Conservation (phyloP, 2,329 filamentous ascomycete species). For the Hypoxylon sp. region DNA sequence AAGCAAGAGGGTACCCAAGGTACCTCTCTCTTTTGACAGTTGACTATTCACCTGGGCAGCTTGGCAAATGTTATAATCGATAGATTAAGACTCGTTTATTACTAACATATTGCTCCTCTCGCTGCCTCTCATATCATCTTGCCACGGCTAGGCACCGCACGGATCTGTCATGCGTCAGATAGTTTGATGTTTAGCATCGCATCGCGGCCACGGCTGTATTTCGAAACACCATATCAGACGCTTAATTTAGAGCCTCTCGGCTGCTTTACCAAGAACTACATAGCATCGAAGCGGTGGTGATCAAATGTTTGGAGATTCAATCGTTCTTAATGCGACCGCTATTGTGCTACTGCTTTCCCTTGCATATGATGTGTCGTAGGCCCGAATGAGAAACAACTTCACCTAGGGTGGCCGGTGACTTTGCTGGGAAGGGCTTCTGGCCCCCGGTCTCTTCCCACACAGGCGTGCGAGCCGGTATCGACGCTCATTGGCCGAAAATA, state of each 20-base stretch:
- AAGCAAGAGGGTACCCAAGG: too few relatives aligned
- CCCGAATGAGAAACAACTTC: slow-evolving; percentile 49
- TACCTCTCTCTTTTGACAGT: slow-evolving; percentile 14
- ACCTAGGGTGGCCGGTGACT: slow-evolving; percentile 33
- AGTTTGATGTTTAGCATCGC: slow-evolving; percentile 35
- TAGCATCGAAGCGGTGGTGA: slow-evolving; percentile 30
- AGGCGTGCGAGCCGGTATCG: slow-evolving; percentile 40
- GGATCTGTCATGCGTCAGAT: slow-evolving; percentile 28
- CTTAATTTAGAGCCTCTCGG: slow-evolving; percentile 34
- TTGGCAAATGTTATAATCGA: slow-evolving; percentile 27
- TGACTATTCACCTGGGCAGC: slow-evolving; percentile 15
- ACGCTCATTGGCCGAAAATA: slow-evolving; percentile 48
- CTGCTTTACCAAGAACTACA: slow-evolving; percentile 19
- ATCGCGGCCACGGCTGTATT: slow-evolving; percentile 31
- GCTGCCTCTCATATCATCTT: neutral
- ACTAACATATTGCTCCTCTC: slow-evolving; percentile 18
- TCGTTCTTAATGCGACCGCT: slow-evolving; percentile 32
- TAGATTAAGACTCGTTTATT: slow-evolving; percentile 27
- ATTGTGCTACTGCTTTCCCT: slow-evolving; percentile 32
- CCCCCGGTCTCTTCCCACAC: slow-evolving; percentile 39
- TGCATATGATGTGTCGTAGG: slow-evolving; percentile 46
- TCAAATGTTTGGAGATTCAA: slow-evolving; percentile 44
- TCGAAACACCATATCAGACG: slow-evolving; percentile 44
- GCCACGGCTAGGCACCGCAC: slow-evolving; percentile 2
- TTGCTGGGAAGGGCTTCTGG: slow-evolving; percentile 24